Evolutionary conservation across 192 early-diverging fungal species (phyloP).

Genomic region (Podila horticola): DNA sequence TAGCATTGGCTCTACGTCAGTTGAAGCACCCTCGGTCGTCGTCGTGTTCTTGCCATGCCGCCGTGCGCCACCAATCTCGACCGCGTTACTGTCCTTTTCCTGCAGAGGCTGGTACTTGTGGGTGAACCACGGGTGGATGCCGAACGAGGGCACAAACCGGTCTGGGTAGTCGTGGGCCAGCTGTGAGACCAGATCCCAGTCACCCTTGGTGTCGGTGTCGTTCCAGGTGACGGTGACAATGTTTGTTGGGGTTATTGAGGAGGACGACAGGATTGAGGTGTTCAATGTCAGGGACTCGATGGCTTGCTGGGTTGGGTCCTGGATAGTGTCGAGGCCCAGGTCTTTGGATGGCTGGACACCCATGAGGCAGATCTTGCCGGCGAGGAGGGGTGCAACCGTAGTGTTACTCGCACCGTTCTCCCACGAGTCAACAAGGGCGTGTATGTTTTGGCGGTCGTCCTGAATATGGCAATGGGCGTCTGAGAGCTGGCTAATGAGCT

Average conservation of each 20-base stretch:
- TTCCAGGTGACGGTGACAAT: conserved; percentile 36
- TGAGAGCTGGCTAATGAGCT: conserved; percentile 21
- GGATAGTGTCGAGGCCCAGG: conserved; percentile 1
- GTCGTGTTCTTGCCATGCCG: neutral
- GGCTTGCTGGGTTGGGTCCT: neutral
- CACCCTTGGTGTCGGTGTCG: conserved; percentile 44
- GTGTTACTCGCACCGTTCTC: neutral
- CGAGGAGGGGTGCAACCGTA: conserved; percentile 9
- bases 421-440: conserved; percentile 33
- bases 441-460: conserved; percentile 47
- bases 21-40: neutral
- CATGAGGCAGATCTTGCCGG: conserved; percentile 50
- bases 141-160: conserved; percentile 54
- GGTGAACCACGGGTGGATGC: conserved; percentile 49
- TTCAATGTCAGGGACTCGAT: conserved; percentile 12
- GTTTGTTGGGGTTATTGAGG: conserved; percentile 7
- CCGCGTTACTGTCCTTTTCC: neutral
- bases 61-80: conserved; percentile 21
- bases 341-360: conserved; percentile 51
- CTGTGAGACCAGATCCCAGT: conserved; percentile 54
- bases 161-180: conserved; percentile 33
- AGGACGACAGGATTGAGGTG: neutral
- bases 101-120: conserved; percentile 40
- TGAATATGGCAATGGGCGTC: conserved; percentile 58
- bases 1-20: neutral